Conservation (phyloP, 257 asterid genomes). For the Fraxinus anomala region DNA sequence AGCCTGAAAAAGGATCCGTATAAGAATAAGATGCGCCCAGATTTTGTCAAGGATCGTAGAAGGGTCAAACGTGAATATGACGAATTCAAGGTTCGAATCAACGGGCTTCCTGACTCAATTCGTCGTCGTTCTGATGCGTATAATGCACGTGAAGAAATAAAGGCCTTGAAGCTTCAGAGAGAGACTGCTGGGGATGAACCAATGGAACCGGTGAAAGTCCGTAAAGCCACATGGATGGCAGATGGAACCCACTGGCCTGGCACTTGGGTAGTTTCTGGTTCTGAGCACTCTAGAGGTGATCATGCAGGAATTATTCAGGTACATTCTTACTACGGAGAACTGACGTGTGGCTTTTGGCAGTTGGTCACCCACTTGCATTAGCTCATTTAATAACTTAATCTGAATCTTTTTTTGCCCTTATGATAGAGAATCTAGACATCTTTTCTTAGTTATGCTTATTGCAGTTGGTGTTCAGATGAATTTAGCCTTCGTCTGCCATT, state of each 20-base stretch:
- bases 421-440: background rate
- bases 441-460: background rate
- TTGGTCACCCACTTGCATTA: too few relatives aligned
- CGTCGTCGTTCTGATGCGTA: slow-evolving; percentile 8
- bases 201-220: background rate
- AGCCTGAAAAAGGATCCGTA: slow-evolving; percentile 22
- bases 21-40: slow-evolving; percentile 23
- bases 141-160: slow-evolving; percentile 8
- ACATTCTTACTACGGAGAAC: background rate
- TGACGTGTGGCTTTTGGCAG: background rate
- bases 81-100: slow-evolving; percentile 10
- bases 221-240: slow-evolving; percentile 11
- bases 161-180: slow-evolving; percentile 13
- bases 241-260: slow-evolving; percentile 13
- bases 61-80: slow-evolving; percentile 28
- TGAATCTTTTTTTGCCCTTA: background rate
- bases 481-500: background rate
- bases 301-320: slow-evolving; percentile 8
- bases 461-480: background rate
- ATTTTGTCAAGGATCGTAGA: slow-evolving; percentile 32
- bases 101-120: slow-evolving; percentile 6
- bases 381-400: too few relatives aligned
- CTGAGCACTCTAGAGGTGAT: slow-evolving; percentile 12
- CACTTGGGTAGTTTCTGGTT: slow-evolving; percentile 4
- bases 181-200: slow-evolving; percentile 8